phyloP scores from a whole-genome alignment of 1,284 basidiomycete species.

The Tremellales sp. region DNA sequence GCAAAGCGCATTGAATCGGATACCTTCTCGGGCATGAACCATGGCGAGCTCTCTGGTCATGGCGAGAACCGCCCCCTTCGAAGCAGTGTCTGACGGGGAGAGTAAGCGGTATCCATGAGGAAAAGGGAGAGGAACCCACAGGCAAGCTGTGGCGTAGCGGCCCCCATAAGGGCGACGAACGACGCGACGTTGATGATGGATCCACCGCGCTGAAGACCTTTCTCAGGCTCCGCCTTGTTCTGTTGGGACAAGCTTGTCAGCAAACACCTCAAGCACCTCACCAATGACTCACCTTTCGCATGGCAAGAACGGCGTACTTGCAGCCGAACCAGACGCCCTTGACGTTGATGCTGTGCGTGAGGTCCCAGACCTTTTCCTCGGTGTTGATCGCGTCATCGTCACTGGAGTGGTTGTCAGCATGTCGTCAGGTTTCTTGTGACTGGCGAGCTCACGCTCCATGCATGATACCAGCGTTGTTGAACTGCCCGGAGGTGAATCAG shows the following conservation, averaged over 20 bases:
- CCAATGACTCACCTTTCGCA: conserved; percentile 58
- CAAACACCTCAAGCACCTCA: not conserved
- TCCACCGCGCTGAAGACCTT: conserved; percentile 76
- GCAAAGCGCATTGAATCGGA: conserved; percentile 90
- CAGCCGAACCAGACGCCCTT: conserved; percentile 99
- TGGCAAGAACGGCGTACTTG: conserved; percentile 92
- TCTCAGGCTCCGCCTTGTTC: conserved; percentile 75
- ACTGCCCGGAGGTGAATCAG: conserved; percentile 48
- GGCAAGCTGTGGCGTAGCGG: conserved; percentile 91
- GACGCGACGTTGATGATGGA: conserved; percentile 95
- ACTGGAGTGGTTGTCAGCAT: too few species aligned
- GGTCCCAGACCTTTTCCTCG: conserved; percentile 92
- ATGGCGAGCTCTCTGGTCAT: conserved; percentile 97
- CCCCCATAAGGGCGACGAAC: conserved; percentile 88
- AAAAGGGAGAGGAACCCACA: conserved; percentile 57
- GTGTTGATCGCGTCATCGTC: conserved; percentile 95
- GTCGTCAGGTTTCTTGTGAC: too few species aligned
- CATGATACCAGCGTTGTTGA: conserved; percentile 96
- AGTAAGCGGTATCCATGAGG: not conserved
- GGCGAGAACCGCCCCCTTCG: conserved; percentile 84
- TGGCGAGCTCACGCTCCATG: conserved; percentile 66
- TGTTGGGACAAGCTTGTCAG: conserved; percentile 30
- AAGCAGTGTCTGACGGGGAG: conserved; percentile 47
- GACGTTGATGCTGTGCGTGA: conserved; percentile 89
- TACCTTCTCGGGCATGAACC: conserved; percentile 94